These are phyloP conservation scores for Nissolia schottii DNA, from an alignment of 306 rosid genomes.

Conservation along the genomic window DNA sequence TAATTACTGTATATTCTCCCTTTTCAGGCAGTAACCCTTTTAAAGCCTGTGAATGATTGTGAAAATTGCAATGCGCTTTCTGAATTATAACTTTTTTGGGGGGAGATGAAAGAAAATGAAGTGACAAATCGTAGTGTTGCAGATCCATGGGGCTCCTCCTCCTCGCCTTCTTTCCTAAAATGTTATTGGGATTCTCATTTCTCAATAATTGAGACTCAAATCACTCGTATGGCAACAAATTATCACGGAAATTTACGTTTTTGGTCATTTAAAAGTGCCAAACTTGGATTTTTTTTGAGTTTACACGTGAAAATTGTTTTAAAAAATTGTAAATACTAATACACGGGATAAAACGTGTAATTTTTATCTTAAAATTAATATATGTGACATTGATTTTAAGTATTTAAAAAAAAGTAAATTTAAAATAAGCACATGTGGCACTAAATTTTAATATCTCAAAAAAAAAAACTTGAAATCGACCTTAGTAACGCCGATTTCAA, in stretches of 20 bases:
- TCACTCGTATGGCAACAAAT: slow-evolving; percentile 7
- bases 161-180: background rate
- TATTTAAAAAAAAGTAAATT: too few relatives aligned
- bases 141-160: slow-evolving; percentile 14
- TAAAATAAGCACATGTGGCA: too few relatives aligned
- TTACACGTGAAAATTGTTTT: too few relatives aligned
- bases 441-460: too few relatives aligned
- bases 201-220: background rate
- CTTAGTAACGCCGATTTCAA: too few relatives aligned
- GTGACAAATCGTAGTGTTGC: slow-evolving; percentile 25
- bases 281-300: background rate
- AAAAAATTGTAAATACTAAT: too few relatives aligned
- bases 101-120: slow-evolving; percentile 21
- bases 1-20: too few relatives aligned
- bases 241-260: slow-evolving; percentile 6
- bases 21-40: too few relatives aligned
- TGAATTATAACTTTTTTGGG: slow-evolving; percentile 17
- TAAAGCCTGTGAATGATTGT: slow-evolving; percentile 29
- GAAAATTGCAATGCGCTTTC: slow-evolving; percentile 19
- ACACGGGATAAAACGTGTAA: too few relatives aligned
- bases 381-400: too few relatives aligned
- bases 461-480: too few relatives aligned
- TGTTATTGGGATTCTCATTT: slow-evolving; percentile 1
- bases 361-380: too few relatives aligned
- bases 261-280: background rate